Conservation (phyloP, 176 grass and related monocot species). For the Themeda triandra region DNA sequence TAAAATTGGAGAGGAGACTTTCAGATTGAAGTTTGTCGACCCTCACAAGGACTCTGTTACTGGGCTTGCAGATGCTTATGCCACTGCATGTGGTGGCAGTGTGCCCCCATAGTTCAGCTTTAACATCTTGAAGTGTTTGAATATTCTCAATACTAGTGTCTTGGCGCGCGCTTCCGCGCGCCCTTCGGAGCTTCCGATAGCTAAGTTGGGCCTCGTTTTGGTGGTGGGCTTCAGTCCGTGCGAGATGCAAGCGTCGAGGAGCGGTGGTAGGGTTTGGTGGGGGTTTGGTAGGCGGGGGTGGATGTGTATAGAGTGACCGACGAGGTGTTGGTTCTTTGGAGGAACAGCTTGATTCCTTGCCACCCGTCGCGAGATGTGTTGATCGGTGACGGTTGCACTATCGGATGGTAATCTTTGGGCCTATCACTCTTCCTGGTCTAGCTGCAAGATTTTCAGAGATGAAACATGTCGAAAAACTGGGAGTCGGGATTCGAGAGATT, state of each 20-base stretch:
- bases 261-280: too few relatives aligned
- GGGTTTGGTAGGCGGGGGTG: too few relatives aligned
- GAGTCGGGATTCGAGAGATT: not conserved
- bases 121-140: not conserved
- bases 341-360: constrained; percentile 41
- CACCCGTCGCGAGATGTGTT: constrained; percentile 36
- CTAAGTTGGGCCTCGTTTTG: too few relatives aligned
- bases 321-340: constrained; percentile 3
- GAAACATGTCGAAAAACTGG: not conserved
- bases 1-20: not conserved
- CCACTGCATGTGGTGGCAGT: not conserved
- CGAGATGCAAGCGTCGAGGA: too few relatives aligned
- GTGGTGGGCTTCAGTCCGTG: too few relatives aligned
- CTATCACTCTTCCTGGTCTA: constrained; percentile 65
- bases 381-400: constrained; percentile 15
- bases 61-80: not conserved
- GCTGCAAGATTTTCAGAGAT: constrained; percentile 46
- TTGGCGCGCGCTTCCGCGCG: too few relatives aligned
- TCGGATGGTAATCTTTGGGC: constrained; percentile 30
- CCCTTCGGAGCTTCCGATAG: too few relatives aligned
- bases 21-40: not conserved
- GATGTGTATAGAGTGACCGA: too few relatives aligned
- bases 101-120: not conserved
- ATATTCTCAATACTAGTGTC: too few relatives aligned
- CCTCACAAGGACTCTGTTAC: not conserved